These are phyloP conservation scores for Cryptosporidium sp. DNA, from an alignment of 169 alveolate species.

Conservation along the genomic window DNA sequence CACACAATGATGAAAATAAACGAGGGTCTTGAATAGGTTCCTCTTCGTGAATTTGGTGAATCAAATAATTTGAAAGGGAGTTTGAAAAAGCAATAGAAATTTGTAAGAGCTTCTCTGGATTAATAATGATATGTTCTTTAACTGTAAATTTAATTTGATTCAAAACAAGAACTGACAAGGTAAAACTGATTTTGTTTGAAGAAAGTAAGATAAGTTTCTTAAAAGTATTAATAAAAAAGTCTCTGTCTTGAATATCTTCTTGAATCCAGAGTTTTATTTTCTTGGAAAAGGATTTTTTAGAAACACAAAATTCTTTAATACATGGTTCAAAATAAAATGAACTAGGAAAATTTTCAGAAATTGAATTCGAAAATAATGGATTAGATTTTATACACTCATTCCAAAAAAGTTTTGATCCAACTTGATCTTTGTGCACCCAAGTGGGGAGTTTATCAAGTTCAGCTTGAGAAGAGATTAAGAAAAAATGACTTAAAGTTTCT, in stretches of 20 bases:
- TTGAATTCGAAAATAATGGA: slow-evolving; percentile 1
- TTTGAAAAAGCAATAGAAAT: neutral
- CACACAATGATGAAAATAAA: neutral
- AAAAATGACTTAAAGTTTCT: slow-evolving; percentile 16
- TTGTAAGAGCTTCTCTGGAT: neutral
- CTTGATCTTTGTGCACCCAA: slow-evolving; percentile 19
- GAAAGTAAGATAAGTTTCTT: neutral
- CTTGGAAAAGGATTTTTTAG: neutral
- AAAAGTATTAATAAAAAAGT: neutral
- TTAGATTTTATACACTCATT: slow-evolving; percentile 2
- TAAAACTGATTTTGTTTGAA: slow-evolving; percentile 3
- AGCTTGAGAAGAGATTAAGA: slow-evolving; percentile 3
- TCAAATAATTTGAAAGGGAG: neutral
- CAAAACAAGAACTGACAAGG: slow-evolving; percentile 20
- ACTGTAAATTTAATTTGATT: slow-evolving; percentile 6
- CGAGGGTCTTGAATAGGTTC: neutral
- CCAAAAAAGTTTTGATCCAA: slow-evolving; percentile 2
- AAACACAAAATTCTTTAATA: neutral
- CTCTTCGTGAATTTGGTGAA: neutral
- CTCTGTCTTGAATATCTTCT: slow-evolving; percentile 7
- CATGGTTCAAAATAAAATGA: slow-evolving; percentile 47
- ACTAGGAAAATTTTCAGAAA: neutral
- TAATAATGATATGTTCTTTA: neutral
- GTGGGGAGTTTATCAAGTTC: neutral
- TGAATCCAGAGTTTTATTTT: slow-evolving; percentile 25